Percentiles rank a stretch among this genome's conserved stretches.
Conservation (phyloP, 192 early-diverging fungal species). For the Dissophora globulifera region DNA sequence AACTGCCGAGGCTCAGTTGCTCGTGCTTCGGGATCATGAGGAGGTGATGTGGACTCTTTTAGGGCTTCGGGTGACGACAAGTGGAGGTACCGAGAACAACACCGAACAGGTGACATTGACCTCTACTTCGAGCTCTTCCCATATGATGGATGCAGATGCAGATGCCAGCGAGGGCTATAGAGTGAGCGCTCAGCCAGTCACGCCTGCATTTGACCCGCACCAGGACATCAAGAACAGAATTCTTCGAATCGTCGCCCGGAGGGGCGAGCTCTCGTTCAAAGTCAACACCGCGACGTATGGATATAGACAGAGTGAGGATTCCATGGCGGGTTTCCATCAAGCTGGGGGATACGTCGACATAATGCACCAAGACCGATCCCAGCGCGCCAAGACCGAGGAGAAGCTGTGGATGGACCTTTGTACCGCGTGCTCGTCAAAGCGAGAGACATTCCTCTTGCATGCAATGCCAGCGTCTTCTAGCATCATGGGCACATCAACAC, state of each 20-base stretch:
- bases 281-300: neutral
- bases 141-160: neutral
- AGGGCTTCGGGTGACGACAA: conserved; percentile 2
- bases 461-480: neutral
- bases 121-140: too few relatives aligned
- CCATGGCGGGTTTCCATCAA: neutral
- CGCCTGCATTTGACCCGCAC: neutral
- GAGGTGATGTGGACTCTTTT: conserved; percentile 32
- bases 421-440: neutral
- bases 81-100: neutral
- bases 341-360: conserved; percentile 12
- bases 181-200: neutral
- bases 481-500: neutral
- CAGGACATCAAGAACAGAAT: conserved; percentile 5
- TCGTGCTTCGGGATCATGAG: conserved; percentile 14
- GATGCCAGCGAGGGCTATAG: neutral
- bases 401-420: conserved; percentile 26
- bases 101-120: neutral
- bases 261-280: conserved; percentile 26
- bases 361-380: conserved; percentile 10
- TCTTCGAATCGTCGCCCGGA: conserved; percentile 12
- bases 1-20: conserved; percentile 3
- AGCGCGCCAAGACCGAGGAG: conserved; percentile 20
- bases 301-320: too few relatives aligned
- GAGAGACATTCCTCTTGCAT: conserved; percentile 4